Evolutionary conservation across 305 asterid species (phyloP).

Genomic region (Fraxinus floribunda): DNA sequence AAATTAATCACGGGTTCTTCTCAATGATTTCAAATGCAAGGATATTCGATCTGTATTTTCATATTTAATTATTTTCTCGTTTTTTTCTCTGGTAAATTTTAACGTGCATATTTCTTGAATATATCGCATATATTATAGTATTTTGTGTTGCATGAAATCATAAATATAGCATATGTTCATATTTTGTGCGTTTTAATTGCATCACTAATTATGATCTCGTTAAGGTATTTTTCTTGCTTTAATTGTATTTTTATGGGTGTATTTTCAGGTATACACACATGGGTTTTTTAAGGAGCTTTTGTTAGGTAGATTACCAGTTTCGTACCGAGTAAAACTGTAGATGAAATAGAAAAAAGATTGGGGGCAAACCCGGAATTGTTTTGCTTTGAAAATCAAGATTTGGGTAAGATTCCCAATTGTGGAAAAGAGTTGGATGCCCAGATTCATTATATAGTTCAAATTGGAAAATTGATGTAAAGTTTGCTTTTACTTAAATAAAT

Average conservation of each 20-base stretch:
- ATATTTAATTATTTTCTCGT: neutral
- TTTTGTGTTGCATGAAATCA: constrained; percentile 31
- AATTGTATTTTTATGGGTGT: constrained; percentile 6
- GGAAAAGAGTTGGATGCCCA: constrained; percentile 12
- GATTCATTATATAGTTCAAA: constrained; percentile 16
- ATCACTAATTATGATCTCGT: constrained; percentile 10
- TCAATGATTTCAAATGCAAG: constrained; percentile 7
- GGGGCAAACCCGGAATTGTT: neutral
- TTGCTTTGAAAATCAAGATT: neutral
- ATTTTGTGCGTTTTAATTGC: constrained; percentile 16
- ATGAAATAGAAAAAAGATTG: neutral
- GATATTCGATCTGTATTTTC: constrained; percentile 21
- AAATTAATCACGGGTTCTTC: constrained; percentile 25
- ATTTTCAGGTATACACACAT: constrained; percentile 35
- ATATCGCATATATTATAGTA: neutral
- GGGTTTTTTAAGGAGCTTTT: constrained; percentile 23
- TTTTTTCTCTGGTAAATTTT: constrained; percentile 6
- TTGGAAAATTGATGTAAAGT: constrained; percentile 21
- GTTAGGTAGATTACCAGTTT: constrained; percentile 7
- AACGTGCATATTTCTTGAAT: constrained; percentile 5
- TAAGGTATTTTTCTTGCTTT: neutral
- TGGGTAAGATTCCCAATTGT: constrained; percentile 21
- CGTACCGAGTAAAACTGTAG: constrained; percentile 6
- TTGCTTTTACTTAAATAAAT: constrained; percentile 33
- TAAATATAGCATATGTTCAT: constrained; percentile 27